Conservation (phyloP, 148 eudicot genomes). For the Diospyros lotus region DNA sequence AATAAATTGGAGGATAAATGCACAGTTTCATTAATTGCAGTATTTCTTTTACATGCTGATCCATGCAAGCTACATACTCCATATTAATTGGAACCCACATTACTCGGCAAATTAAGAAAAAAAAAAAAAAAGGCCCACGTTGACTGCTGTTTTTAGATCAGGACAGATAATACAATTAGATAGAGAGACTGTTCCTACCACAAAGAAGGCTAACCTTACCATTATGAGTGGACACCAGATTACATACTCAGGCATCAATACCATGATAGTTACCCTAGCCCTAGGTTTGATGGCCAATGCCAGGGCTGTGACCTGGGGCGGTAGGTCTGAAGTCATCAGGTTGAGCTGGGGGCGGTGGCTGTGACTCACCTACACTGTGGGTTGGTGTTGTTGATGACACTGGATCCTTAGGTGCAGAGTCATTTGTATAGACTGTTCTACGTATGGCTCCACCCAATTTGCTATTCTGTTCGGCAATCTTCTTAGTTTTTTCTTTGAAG, state of each 20-base stretch:
- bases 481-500: constrained; percentile 9
- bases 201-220: too few relatives aligned
- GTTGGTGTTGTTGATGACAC: background rate
- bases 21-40: too few relatives aligned
- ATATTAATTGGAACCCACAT: too few relatives aligned
- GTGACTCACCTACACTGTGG: constrained; percentile 19
- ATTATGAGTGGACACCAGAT: background rate
- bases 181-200: too few relatives aligned
- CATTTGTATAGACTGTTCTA: background rate
- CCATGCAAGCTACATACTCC: too few relatives aligned
- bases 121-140: too few relatives aligned
- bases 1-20: too few relatives aligned
- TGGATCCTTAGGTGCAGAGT: constrained; percentile 9
- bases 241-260: background rate
- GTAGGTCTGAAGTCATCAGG: constrained; percentile 27
- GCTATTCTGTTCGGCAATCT: constrained; percentile 11
- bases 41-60: too few relatives aligned
- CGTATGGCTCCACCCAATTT: background rate
- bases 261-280: constrained; percentile 6
- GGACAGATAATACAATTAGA: too few relatives aligned
- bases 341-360: constrained; percentile 23
- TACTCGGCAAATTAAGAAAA: too few relatives aligned
- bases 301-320: constrained; percentile 24
- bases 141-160: too few relatives aligned
- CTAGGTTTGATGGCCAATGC: constrained; percentile 31